These are phyloP conservation scores for Quercus phellos DNA, from an alignment of 331 rosid species.

Conservation along the genomic window DNA sequence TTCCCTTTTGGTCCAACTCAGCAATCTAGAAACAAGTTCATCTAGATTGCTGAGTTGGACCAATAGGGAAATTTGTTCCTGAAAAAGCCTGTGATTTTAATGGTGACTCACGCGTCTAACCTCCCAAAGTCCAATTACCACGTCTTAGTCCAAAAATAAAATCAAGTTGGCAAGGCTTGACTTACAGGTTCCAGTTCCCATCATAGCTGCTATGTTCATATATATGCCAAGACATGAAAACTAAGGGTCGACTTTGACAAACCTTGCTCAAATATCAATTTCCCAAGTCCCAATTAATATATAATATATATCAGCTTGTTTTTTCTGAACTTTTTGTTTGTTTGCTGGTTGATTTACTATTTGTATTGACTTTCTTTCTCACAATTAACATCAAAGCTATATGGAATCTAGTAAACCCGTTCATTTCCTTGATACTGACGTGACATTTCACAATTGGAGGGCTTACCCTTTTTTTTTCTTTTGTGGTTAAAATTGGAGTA, in stretches of 20 bases:
- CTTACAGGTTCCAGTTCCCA: not conserved
- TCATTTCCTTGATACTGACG: no score
- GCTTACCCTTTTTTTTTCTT: no score
- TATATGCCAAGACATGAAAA: not conserved
- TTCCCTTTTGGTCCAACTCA: no score
- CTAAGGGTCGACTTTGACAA: not conserved
- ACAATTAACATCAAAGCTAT: no score
- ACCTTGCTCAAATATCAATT: not conserved
- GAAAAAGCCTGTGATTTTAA: not conserved
- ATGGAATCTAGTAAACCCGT: no score
- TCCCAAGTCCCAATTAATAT: not conserved
- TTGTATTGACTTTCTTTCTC: no score
- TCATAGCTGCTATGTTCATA: no score
- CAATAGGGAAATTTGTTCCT: not conserved
- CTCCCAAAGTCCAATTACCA: no score
- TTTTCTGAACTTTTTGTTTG: not conserved
- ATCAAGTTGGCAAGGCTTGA: not conserved
- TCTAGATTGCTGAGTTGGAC: not conserved
- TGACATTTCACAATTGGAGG: no score
- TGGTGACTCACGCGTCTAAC: not conserved
- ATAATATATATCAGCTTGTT: not conserved
- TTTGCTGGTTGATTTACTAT: no score
- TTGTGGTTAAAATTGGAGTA: no score
- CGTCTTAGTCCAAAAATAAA: not conserved
- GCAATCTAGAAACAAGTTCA: not conserved